Conservation (phyloP, 164 flowering plant species). For the Platanus orientalis region DNA sequence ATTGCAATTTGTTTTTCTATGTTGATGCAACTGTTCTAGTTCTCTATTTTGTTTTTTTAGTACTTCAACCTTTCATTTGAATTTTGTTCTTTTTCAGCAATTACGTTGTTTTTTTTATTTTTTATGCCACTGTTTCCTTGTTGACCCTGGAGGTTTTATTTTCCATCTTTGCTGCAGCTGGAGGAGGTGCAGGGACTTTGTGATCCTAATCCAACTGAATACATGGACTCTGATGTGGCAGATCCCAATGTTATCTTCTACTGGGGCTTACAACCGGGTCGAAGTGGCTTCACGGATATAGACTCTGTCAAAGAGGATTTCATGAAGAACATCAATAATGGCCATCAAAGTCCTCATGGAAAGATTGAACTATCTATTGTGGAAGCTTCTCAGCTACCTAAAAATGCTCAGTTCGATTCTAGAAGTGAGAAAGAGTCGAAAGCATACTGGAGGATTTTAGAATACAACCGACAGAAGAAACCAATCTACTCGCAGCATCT, state of each 20-base stretch:
- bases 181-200: slow-evolving; percentile 45
- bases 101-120: too few species aligned
- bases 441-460: slow-evolving; percentile 11
- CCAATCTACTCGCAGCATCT: slow-evolving; percentile 17
- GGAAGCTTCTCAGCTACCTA: slow-evolving; percentile 30
- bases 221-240: slow-evolving; percentile 23
- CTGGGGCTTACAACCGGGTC: slow-evolving; percentile 47
- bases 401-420: slow-evolving; percentile 12
- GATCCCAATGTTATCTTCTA: slow-evolving; percentile 46
- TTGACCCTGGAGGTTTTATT: background rate
- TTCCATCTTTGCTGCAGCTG: slow-evolving; percentile 28
- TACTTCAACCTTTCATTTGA: too few species aligned
- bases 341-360: slow-evolving; percentile 32
- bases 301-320: slow-evolving; percentile 32
- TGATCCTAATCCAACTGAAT: slow-evolving; percentile 58
- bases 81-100: too few species aligned
- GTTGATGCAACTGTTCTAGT: too few species aligned
- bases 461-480: slow-evolving; percentile 2
- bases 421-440: slow-evolving; percentile 8
- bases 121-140: too few species aligned
- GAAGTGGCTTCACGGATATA: slow-evolving; percentile 18
- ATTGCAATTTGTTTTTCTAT: too few species aligned
- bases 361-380: slow-evolving; percentile 35
- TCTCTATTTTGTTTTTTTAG: too few species aligned
- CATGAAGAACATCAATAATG: slow-evolving; percentile 27